A percentile compares a stretch with the other conserved stretches of the same genome.
Evolutionary conservation across 805 yeast genomes (phyloP).

Genomic region (Barnettozyma sp.): DNA sequence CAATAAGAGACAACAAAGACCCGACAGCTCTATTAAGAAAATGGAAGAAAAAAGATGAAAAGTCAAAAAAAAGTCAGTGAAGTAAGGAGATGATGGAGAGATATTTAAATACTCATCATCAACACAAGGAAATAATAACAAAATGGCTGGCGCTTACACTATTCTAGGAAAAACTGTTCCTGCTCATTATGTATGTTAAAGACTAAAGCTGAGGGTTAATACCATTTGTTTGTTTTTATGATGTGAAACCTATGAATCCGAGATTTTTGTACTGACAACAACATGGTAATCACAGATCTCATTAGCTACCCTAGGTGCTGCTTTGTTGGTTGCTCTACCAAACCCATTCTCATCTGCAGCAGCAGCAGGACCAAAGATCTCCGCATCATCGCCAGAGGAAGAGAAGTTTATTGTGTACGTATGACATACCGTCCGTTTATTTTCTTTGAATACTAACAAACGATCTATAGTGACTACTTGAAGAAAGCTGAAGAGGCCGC

Average conservation of each 20-base stretch:
- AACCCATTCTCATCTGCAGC: constrained; percentile 45
- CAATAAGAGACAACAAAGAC: no score
- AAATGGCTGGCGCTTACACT: constrained; percentile 80
- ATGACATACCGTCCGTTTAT: no score
- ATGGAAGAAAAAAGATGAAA: constrained; percentile 3
- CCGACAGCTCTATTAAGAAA: no score
- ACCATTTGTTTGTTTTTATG: no score
- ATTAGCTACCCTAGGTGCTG: constrained; percentile 69
- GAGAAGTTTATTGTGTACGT: constrained; percentile 59
- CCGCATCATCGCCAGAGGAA: constrained; percentile 80
- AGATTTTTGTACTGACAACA: no score
- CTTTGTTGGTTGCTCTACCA: constrained; percentile 57
- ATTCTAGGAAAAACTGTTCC: constrained; percentile 80
- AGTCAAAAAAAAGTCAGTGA: not conserved
- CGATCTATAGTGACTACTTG: constrained; percentile 46
- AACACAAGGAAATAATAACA: constrained; percentile 3
- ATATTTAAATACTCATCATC: not conserved
- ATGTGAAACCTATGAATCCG: no score
- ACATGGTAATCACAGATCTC: constrained; percentile 46
- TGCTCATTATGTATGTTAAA: constrained; percentile 60
- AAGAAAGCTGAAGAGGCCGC: constrained; percentile 36
- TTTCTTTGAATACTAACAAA: constrained; percentile 11
- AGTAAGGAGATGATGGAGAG: no score
- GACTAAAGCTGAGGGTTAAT: not conserved
- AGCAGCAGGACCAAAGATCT: constrained; percentile 53